Percentiles rank a stretch among this genome's conserved stretches.
Conservation (phyloP, 1,139 yeast species). For the Magnusiomyces tetraspermus region DNA sequence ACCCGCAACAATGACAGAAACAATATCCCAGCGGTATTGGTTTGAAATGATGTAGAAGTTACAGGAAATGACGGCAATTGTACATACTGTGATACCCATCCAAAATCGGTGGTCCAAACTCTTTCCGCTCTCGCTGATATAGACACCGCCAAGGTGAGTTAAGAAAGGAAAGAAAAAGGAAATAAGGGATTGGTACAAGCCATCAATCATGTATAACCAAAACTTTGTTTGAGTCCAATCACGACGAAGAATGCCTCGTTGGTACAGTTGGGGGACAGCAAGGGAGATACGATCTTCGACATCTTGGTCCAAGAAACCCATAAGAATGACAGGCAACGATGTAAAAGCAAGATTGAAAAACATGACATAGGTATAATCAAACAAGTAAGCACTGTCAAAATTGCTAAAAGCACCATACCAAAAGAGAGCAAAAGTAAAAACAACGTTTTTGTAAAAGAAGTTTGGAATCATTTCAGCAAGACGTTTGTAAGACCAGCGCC, state of each 20-base stretch:
- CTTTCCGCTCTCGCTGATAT: conserved; percentile 55
- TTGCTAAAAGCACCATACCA: conserved; percentile 85
- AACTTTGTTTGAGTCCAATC: conserved; percentile 80
- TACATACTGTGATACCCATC: conserved; percentile 73
- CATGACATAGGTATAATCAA: conserved; percentile 86
- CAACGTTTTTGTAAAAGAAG: conserved; percentile 86
- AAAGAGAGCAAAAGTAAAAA: conserved; percentile 76
- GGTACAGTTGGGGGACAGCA: conserved; percentile 83
- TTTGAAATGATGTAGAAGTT: conserved; percentile 71
- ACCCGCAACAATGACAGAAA: conserved; percentile 52
- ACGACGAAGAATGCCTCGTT: conserved; percentile 67
- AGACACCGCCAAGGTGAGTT: conserved; percentile 47
- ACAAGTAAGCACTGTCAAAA: conserved; percentile 86
- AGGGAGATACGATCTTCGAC: conserved; percentile 72
- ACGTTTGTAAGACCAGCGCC: conserved; percentile 91
- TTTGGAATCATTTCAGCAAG: conserved; percentile 90
- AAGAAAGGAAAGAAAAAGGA: conserved; percentile 81
- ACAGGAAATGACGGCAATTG: conserved; percentile 73
- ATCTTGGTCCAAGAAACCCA: conserved; percentile 92
- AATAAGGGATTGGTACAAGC: conserved; percentile 70
- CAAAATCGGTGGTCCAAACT: conserved; percentile 72
- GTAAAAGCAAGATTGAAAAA: conserved; percentile 92
- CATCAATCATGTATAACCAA: conserved; percentile 79
- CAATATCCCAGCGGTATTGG: conserved; percentile 93
- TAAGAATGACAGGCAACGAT: conserved; percentile 80